Base-by-base conservation (phyloP, 768 basidiomycete species). In the Kwoniella heveanensis region DNA sequence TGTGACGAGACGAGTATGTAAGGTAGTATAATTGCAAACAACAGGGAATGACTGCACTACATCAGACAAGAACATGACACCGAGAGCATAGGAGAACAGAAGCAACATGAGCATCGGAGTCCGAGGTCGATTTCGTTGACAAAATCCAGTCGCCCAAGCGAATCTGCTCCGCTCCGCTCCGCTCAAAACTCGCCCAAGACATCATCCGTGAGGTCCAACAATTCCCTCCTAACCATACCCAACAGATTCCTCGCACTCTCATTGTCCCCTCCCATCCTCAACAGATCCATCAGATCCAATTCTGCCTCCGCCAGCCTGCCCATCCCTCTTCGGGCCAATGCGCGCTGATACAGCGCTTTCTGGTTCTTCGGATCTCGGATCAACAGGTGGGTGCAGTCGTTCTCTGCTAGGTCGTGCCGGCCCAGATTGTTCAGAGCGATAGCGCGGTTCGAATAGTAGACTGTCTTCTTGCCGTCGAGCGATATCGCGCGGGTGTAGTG, bases 401-500 rank as follows among this genome's bases (percentile, higher is more conserved):
- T 36, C 63, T 80, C 79, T 24, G 79, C 79, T 26, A 64, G 66
- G 51, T 76, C 76, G 59, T 77, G 73, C 51, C 70, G 54, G 21
- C 76, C 74, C 21, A 80, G 60, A 17, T 70, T 67, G 53, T 80
- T 80, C 37, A 77, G 72, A 8, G 79, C 77, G n/a, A 79, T 75
- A 24, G 79, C 79, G 22, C 79, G 69, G 51, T 80, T 80, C 2
- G 77, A 73, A 51, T 71, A 78, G 57, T 77, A 80, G 37, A 80
- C 76, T 3, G 79, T 78, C 59, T 80, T 80, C 53, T 78, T 77
- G 47, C 72, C 67, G 62, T 80, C 79, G 49, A 80, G 68, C 12
- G 77, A 80, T 29, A 80, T 77, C 26, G 79, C 79, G 26, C 76
- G 74, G 17, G 79, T 80, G 61, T 80, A 80, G 56, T 70, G 70